Percentiles rank a stretch among this genome's conserved stretches.
phyloP scores from a whole-genome alignment of 805 yeast genomes.

The Barnettozyma sp. region DNA sequence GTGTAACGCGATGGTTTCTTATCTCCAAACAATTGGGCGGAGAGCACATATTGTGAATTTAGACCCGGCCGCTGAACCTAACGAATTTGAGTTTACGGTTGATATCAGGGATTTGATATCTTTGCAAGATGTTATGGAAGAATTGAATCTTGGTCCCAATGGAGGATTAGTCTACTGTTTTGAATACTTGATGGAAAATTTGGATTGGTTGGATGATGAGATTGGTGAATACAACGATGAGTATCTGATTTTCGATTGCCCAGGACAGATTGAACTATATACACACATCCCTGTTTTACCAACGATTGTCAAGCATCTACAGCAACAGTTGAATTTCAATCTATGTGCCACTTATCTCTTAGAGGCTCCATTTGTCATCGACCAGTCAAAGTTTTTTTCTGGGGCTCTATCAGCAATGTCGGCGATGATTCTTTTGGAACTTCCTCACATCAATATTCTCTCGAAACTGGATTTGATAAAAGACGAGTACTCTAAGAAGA shows the following conservation, averaged over 20 bases:
- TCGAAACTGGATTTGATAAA: conserved; percentile 84
- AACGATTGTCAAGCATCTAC: conserved; percentile 77
- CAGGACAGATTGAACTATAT: conserved; percentile 93
- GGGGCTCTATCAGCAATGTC: conserved; percentile 97
- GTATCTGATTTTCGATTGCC: conserved; percentile 90
- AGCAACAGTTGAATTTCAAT: conserved; percentile 70
- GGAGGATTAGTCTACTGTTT: conserved; percentile 93
- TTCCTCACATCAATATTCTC: conserved; percentile 89
- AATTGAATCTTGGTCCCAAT: conserved; percentile 86
- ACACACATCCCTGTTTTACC: conserved; percentile 94
- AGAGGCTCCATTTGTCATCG: conserved; percentile 92
- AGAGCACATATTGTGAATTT: conserved; percentile 90
- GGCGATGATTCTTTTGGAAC: conserved; percentile 90
- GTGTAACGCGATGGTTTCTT: conserved; percentile 78
- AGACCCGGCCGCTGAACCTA: conserved; percentile 96
- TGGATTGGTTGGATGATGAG: conserved; percentile 97
- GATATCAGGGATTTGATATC: conserved; percentile 90
- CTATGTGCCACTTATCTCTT: conserved; percentile 88
- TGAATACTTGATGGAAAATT: conserved; percentile 78
- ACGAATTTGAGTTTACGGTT: conserved; percentile 83
- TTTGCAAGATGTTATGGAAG: conserved; percentile 92
- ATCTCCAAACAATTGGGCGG: conserved; percentile 87
- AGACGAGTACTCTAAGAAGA: conserved; percentile 67
- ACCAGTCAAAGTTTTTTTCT: conserved; percentile 84
- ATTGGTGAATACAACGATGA: conserved; percentile 95